phyloP scores from a whole-genome alignment of 1,284 basidiomycete genomes.

The Cutaneotrichosporon sp. region DNA sequence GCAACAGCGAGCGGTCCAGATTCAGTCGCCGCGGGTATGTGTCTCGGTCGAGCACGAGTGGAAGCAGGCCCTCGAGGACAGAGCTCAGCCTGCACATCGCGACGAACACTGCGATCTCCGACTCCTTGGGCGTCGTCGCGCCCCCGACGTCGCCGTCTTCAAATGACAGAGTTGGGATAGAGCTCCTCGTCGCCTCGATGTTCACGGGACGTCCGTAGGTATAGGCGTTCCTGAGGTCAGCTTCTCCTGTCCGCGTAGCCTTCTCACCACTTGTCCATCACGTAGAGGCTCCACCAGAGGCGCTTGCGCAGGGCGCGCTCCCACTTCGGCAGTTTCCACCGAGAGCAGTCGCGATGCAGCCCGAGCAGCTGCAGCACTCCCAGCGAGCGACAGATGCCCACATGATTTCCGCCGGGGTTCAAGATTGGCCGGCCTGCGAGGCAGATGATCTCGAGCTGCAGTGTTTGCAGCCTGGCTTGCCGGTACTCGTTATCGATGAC shows the following conservation, averaged over 20 bases:
- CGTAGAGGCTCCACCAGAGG: conserved; percentile 32
- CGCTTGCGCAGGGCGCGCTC: conserved; percentile 29
- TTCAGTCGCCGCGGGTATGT: background rate
- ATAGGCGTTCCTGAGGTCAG: conserved; percentile 23
- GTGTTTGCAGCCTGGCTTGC: conserved; percentile 28
- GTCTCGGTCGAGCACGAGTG: conserved; percentile 22
- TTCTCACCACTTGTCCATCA: conserved; percentile 30
- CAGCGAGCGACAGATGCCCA: conserved; percentile 25
- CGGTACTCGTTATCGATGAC: conserved; percentile 29
- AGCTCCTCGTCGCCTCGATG: conserved; percentile 12
- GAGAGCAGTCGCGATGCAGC: conserved; percentile 31
- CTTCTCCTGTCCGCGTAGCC: too few species aligned
- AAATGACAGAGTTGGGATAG: conserved; percentile 18
- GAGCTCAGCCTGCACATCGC: conserved; percentile 17
- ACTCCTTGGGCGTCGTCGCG: background rate
- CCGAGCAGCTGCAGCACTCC: conserved; percentile 30
- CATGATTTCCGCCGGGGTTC: conserved; percentile 30
- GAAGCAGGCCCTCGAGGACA: conserved; percentile 22
- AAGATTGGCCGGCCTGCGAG: conserved; percentile 29
- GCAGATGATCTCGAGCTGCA: conserved; percentile 30
- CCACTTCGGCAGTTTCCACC: conserved; percentile 32
- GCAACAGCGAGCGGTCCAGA: conserved; percentile 16
- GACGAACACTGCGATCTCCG: conserved; percentile 22
- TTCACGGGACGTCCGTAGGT: conserved; percentile 26
- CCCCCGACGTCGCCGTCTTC: conserved; percentile 20